These are phyloP conservation scores for Aspergillus neoniger DNA, from an alignment of 2,329 filamentous ascomycete species.

Conservation along the genomic window DNA sequence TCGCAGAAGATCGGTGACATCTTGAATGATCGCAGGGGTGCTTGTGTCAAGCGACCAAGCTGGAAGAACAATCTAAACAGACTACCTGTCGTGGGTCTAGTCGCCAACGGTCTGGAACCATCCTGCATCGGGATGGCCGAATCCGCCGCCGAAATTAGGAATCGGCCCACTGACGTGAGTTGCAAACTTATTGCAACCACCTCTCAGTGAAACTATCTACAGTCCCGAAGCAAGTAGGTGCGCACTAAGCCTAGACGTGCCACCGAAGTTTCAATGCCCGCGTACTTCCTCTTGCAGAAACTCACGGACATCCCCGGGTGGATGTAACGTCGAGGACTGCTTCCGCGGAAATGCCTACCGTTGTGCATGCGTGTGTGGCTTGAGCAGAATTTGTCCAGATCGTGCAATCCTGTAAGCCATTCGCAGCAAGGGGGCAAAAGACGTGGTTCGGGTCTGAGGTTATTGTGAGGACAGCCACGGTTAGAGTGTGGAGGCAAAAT, in stretches of 20 bases:
- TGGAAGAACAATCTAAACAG: background rate
- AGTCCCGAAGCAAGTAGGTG: too few species aligned
- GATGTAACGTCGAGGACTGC: constrained; percentile 22
- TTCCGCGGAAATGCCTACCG: constrained; percentile 34
- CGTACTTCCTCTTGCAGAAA: background rate
- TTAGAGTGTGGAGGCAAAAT: background rate
- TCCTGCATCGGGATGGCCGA: background rate
- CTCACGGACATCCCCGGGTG: constrained; percentile 18
- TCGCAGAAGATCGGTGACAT: constrained; percentile 28
- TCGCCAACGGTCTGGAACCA: background rate
- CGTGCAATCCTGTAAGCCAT: constrained; percentile 28
- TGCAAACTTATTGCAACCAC: background rate
- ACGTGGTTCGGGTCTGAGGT: constrained; percentile 35
- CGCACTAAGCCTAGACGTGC: background rate
- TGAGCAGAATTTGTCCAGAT: constrained; percentile 32
- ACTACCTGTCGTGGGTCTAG: background rate
- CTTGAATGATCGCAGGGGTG: constrained; percentile 12
- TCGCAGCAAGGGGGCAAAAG: constrained; percentile 33
- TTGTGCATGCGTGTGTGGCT: constrained; percentile 31
- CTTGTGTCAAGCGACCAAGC: constrained; percentile 3
- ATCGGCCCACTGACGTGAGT: background rate
- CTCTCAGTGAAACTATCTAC: background rate
- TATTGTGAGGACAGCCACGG: background rate
- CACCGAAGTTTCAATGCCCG: background rate
- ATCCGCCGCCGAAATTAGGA: background rate